Evolutionary conservation across 495 filamentous ascomycete genomes (phyloP), one percentile per base, ranked within the genome.

Genomic region (Cenococcum geophilum): DNA sequence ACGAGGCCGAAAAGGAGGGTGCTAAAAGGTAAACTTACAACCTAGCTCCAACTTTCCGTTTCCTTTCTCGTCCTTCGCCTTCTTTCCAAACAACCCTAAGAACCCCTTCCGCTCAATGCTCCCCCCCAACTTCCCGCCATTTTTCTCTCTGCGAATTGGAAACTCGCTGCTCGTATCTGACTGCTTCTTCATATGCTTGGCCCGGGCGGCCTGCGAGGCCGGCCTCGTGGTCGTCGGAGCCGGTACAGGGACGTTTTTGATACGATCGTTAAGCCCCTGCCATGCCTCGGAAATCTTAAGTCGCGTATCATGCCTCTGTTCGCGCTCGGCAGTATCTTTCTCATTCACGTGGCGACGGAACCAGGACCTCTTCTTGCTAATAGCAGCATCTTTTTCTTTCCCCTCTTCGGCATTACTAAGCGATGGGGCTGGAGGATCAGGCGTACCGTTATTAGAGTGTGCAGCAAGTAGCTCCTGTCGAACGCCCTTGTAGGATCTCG

Each of bases 291-390:
- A 62, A 42, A 71, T 63, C 34, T 50, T 48, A 16, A 66, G 55
- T 11, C 60, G 45, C 49, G 42, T 22, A n/a, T 49, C 48, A 11
- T 18, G 55, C 45, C 20, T 53, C 12, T 48, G 57, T 61, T 43
- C 60, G 32, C 57, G 61, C 21, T 54, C 42, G 16, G 27, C 48
- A 1, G 11, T 35, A 43, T 66, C 60, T 25, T 66, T 69, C 25
- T 69, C 66, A n/a, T 59, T 60, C 1, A 56, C 12, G 14, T 18
- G 50, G 35, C 69, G 63, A n/a, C 71, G 63, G 59, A 73, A 76
- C 72, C 72, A 75, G 12, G 66, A 69, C 34, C 65, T 69, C 70
- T 74, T 76, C 66, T 73, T 75, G 37, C 64, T 68, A 11, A 72
- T 59, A 58, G 64, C 37, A 27, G 23, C 14, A 14, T 66, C 66